Evolutionary conservation across 1,284 basidiomycete genomes (phyloP).

Genomic region (Boletellus deceptivus): DNA sequence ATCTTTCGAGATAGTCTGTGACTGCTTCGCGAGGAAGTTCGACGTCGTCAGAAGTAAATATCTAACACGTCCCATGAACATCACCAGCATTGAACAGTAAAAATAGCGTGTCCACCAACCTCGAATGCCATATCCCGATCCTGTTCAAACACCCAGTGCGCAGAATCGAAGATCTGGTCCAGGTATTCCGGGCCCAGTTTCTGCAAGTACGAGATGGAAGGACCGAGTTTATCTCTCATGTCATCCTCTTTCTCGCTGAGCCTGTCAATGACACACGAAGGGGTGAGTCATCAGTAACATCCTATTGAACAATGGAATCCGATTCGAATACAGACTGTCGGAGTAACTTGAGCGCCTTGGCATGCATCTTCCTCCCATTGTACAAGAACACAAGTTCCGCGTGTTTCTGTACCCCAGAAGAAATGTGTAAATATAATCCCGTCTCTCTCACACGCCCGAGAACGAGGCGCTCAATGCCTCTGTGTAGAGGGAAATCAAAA

Average conservation of each 20-base stretch:
- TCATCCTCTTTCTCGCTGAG: constrained; percentile 80
- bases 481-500: neutral
- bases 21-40: constrained; percentile 81
- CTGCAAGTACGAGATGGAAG: constrained; percentile 89
- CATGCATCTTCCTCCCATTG: constrained; percentile 94
- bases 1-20: constrained; percentile 72
- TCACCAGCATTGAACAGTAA: neutral
- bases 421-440: constrained; percentile 1
- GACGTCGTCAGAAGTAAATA: constrained; percentile 94
- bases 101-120: constrained; percentile 39
- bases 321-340: constrained; percentile 52
- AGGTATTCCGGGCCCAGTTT: constrained; percentile 83
- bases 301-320: neutral
- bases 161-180: constrained; percentile 74
- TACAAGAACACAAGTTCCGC: constrained; percentile 91
- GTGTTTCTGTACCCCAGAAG: constrained; percentile 65
- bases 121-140: constrained; percentile 75
- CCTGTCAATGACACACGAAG: constrained; percentile 39
- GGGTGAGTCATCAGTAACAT: neutral
- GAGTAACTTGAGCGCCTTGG: constrained; percentile 81
- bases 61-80: constrained; percentile 43
- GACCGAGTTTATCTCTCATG: constrained; percentile 73
- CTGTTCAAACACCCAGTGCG: constrained; percentile 83
- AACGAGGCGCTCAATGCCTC: neutral
- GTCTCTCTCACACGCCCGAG: neutral